Base-by-base conservation (phyloP, 306 rosid genomes). In the Malus sieversii region DNA sequence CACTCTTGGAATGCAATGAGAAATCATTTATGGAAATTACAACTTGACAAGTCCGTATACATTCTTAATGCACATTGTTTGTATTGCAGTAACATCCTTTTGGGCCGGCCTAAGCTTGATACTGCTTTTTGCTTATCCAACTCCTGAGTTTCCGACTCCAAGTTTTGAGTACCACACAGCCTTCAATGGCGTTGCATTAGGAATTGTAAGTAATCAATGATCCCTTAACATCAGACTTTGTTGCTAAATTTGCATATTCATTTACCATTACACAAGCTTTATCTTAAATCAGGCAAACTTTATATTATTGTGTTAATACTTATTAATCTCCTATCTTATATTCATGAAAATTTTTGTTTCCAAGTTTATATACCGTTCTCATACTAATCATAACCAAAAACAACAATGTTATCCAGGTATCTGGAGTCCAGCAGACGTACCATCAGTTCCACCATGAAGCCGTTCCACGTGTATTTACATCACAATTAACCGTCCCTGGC, bases 111-210 rank as follows among this genome's bases (percentile, higher is more conserved):
- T 96, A 60, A 96, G 98, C 91, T 79, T 92, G 85, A 68, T 96
- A 64, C 73, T 96, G 87, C 93, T 96, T 80, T 96, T 96, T 80
- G 99, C 99, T 84, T 96, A 96, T 87, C 99, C 99, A 61, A 90
- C 98, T 60, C 99, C 98, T 5, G 99, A 96, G 84, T 68, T 87
- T 45, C 98, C 96, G 53, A 96, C 98, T 75, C 99, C 99, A 81
- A 96, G 99, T 80, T 92, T 85, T 67, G 98, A 92, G 93, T 87
- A 71, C 87, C 99, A 96, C 87, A 83, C 99, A 9, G 97, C 98
- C 62, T 96, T 96, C 82, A 69, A 83, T 73, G 99, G 99, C 20
- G 99, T 92, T 80, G 97, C 98, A 7, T 80, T 92, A 77, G 99
- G 99, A 84, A 96, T 96, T 73, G 99, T 96, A 91, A 90, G 99